phyloP scores from a whole-genome alignment of 805 yeast species.

The Pichia pseudocactophila region DNA sequence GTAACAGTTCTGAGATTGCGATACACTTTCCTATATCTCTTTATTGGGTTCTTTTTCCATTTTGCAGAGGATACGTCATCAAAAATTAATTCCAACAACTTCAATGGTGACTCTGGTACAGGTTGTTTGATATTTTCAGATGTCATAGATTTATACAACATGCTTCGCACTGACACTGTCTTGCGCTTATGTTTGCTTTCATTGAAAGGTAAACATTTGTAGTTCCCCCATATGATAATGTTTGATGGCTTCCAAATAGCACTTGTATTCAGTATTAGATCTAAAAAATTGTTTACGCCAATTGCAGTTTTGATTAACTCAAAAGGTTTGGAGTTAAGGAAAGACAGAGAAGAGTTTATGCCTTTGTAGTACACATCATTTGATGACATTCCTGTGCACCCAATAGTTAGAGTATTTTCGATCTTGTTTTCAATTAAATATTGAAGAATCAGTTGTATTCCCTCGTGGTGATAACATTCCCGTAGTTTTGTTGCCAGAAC shows the following conservation, averaged over 20 bases:
- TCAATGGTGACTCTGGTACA: constrained; percentile 13
- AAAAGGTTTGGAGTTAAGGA: constrained; percentile 39
- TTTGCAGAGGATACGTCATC: constrained; percentile 7
- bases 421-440: constrained; percentile 24
- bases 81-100: constrained; percentile 10
- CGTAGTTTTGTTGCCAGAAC: constrained; percentile 7
- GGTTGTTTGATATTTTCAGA: constrained; percentile 15
- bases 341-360: constrained; percentile 30
- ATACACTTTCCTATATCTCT: constrained; percentile 18
- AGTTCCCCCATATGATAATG: constrained; percentile 20
- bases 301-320: constrained; percentile 30
- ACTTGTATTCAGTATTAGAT: constrained; percentile 30
- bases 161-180: too few species aligned
- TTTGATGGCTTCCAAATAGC: constrained; percentile 21
- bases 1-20: constrained; percentile 19
- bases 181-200: background rate
- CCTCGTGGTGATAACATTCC: constrained; percentile 22
- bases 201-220: constrained; percentile 3
- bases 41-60: constrained; percentile 12
- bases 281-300: constrained; percentile 33
- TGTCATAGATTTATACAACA: too few species aligned
- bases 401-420: constrained; percentile 34
- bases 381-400: constrained; percentile 31
- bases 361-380: constrained; percentile 4
- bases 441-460: constrained; percentile 34